These are phyloP conservation scores for Tremella fuciformis DNA, from an alignment of 768 basidiomycete species.

Conservation along the genomic window DNA sequence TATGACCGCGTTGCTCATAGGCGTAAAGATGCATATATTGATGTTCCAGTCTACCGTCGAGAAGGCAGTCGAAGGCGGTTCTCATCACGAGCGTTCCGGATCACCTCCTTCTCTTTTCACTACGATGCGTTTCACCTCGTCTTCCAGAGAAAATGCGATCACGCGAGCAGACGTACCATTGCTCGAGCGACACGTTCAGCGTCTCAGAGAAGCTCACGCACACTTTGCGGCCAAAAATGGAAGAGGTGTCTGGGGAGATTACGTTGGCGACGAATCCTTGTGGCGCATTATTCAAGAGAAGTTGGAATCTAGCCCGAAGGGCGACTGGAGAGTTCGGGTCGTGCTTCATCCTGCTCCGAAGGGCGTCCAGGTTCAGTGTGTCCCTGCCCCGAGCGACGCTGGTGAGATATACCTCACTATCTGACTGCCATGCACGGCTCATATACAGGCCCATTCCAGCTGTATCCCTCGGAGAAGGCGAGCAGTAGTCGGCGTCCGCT, in stretches of 20 bases:
- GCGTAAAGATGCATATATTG: constrained; percentile 6
- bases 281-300: constrained; percentile 19
- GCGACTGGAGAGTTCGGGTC: constrained; percentile 41
- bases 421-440: neutral
- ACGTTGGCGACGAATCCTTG: constrained; percentile 30
- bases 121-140: constrained; percentile 39
- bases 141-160: neutral
- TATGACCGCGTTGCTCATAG: constrained; percentile 14
- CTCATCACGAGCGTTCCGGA: neutral
- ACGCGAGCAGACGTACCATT: constrained; percentile 24
- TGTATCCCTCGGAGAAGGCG: neutral
- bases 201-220: constrained; percentile 31
- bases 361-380: constrained; percentile 24
- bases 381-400: constrained; percentile 26
- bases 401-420: constrained; percentile 12
- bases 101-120: constrained; percentile 29
- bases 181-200: constrained; percentile 26
- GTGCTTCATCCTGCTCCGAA: constrained; percentile 22
- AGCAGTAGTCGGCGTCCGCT: constrained; percentile 13
- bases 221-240: constrained; percentile 25
- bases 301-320: constrained; percentile 22
- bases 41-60: neutral
- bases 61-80: neutral
- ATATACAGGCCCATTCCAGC: constrained; percentile 13
- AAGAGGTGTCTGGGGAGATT: constrained; percentile 28